These are phyloP conservation scores for Phlebiopsis gigantea DNA, from an alignment of 768 basidiomycete species.

Conservation along the genomic window DNA sequence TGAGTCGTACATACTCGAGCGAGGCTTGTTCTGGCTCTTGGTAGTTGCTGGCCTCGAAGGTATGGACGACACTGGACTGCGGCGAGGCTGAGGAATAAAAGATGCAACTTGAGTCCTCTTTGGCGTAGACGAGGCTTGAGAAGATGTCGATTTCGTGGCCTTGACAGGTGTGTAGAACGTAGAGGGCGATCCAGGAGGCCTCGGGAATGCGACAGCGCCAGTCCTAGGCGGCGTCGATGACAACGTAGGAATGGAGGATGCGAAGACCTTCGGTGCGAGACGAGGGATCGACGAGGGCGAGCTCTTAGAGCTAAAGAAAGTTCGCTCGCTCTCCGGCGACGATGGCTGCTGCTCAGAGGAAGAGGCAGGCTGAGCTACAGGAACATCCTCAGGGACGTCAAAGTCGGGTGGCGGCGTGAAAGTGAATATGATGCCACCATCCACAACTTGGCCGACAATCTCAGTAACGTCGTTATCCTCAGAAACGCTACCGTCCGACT, in stretches of 20 bases:
- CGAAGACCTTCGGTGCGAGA: slow-evolving; percentile 30
- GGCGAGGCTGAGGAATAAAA: slow-evolving; percentile 25
- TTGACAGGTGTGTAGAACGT: slow-evolving; percentile 39
- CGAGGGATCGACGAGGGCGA: slow-evolving; percentile 53
- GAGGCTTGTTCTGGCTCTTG: slow-evolving; percentile 20
- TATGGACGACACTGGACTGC: slow-evolving; percentile 15
- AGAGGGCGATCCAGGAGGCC: slow-evolving; percentile 16
- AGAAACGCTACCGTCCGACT: slow-evolving; percentile 19
- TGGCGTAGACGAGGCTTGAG: slow-evolving; percentile 43
- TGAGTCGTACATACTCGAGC: slow-evolving; percentile 22
- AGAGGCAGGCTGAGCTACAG: slow-evolving; percentile 14
- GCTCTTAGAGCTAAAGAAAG: not conserved
- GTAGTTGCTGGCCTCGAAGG: slow-evolving; percentile 14
- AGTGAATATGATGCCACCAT: slow-evolving; percentile 67
- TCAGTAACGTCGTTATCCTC: slow-evolving; percentile 35
- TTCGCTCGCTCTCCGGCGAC: not conserved
- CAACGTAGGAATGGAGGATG: slow-evolving; percentile 22
- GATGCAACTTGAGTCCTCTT: slow-evolving; percentile 32
- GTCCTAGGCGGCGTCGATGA: slow-evolving; percentile 29
- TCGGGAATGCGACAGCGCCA: slow-evolving; percentile 23
- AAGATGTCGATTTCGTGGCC: slow-evolving; percentile 53
- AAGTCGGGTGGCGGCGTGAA: slow-evolving; percentile 53
- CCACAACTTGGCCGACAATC: slow-evolving; percentile 53
- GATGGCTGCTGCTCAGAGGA: slow-evolving; percentile 2
- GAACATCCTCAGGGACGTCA: slow-evolving; percentile 16